A percentile compares a stretch with the other conserved stretches of the same genome.
phyloP scores from a whole-genome alignment of 768 basidiomycete species.

The Agrocybe pediades region DNA sequence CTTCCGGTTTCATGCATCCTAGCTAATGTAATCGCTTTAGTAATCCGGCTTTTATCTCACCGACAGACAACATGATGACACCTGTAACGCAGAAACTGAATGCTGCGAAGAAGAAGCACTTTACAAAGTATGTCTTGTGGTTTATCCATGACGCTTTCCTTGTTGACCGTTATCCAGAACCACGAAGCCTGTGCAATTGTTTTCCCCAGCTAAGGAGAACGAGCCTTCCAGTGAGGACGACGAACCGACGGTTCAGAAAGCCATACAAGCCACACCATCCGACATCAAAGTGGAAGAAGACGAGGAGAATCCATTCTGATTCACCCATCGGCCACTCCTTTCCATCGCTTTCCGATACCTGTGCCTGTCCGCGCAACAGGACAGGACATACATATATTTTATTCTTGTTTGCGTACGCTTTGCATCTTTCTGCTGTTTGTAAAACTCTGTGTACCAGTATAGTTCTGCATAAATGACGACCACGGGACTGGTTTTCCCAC shows the following conservation, averaged over 20 bases:
- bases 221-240: slow-evolving; percentile 41
- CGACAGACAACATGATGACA: slow-evolving; percentile 94
- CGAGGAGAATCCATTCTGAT: slow-evolving; percentile 74
- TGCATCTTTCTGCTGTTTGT: slow-evolving; percentile 21
- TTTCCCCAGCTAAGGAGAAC: slow-evolving; percentile 48
- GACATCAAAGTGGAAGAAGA: slow-evolving; percentile 45
- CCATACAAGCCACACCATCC: slow-evolving; percentile 5
- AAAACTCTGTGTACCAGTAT: slow-evolving; percentile 23
- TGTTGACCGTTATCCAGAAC: slow-evolving; percentile 42
- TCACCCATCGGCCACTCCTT: slow-evolving; percentile 13
- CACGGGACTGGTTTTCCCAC: slow-evolving; percentile 25
- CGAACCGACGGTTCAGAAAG: slow-evolving; percentile 25
- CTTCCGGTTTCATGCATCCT: background rate
- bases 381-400: slow-evolving; percentile 1
- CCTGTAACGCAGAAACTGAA: slow-evolving; percentile 91
- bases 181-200: slow-evolving; percentile 63
- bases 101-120: slow-evolving; percentile 92
- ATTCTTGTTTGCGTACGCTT: slow-evolving; percentile 22
- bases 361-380: slow-evolving; percentile 11
- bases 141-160: background rate
- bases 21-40: slow-evolving; percentile 37
- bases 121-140: slow-evolving; percentile 71
- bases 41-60: slow-evolving; percentile 88
- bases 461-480: slow-evolving; percentile 16
- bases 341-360: slow-evolving; percentile 6